A percentile compares a stretch with the other conserved stretches of the same genome.
Conservation (phyloP, 371 early-diverging fungal species). For the Mucor saturninus region DNA sequence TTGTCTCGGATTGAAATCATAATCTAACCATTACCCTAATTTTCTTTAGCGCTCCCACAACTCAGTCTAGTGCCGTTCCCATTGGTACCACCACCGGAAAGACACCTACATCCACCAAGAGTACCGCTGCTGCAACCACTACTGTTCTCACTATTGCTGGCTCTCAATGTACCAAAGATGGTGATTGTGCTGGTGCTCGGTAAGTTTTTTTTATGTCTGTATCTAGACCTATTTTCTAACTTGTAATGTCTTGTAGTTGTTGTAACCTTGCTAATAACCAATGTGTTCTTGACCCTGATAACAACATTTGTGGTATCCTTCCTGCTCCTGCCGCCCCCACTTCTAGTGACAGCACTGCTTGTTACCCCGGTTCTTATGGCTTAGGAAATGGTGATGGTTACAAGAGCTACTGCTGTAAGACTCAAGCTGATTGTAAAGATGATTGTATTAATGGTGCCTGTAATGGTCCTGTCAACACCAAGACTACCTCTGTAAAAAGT, state of each 20-base stretch:
- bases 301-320: slow-evolving; percentile 26
- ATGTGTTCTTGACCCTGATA: slow-evolving; percentile 32
- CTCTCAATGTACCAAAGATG: slow-evolving; percentile 21
- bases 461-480: slow-evolving; percentile 16
- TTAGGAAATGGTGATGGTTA: slow-evolving; percentile 19
- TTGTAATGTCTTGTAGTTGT: slow-evolving; percentile 9
- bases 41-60: slow-evolving; percentile 23
- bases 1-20: background rate
- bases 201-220: slow-evolving; percentile 5
- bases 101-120: background rate
- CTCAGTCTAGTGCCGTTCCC: slow-evolving; percentile 4
- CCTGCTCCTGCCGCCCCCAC: slow-evolving; percentile 11
- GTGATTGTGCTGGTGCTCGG: slow-evolving; percentile 34
- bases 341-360: background rate
- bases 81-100: background rate
- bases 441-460: slow-evolving; percentile 18
- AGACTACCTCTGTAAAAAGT: slow-evolving; percentile 1
- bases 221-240: background rate
- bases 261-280: slow-evolving; percentile 27
- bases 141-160: slow-evolving; percentile 19
- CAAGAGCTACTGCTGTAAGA: slow-evolving; percentile 15
- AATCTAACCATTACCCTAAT: background rate
- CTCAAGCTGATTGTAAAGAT: slow-evolving; percentile 19
- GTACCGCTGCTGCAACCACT: slow-evolving; percentile 7
- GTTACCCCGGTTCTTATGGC: slow-evolving; percentile 21